Evolutionary conservation across 169 alveolate genomes (phyloP).

Genomic region (Babesia sp.): DNA sequence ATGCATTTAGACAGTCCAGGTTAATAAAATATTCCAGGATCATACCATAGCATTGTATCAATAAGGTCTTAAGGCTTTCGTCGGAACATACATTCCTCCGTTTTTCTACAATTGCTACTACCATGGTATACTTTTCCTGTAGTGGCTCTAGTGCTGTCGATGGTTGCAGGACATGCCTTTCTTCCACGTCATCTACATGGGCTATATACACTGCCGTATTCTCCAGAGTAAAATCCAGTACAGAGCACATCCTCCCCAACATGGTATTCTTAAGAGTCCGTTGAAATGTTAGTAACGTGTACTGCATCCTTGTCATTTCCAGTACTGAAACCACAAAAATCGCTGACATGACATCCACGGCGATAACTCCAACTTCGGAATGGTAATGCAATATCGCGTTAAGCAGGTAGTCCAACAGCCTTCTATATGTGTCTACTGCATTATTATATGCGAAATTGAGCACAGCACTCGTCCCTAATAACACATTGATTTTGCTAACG

Average conservation of each 20-base stretch:
- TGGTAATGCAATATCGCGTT: slow-evolving; percentile 38
- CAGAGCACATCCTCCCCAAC: slow-evolving; percentile 39
- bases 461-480: slow-evolving; percentile 35
- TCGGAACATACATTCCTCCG: slow-evolving; percentile 14
- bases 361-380: slow-evolving; percentile 28
- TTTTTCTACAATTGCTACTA: slow-evolving; percentile 10
- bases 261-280: slow-evolving; percentile 25
- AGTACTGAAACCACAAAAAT: slow-evolving; percentile 35
- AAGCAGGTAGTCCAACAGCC: slow-evolving; percentile 33
- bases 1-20: slow-evolving; percentile 14
- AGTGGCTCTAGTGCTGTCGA: slow-evolving; percentile 8
- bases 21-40: slow-evolving; percentile 31
- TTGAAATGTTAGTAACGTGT: slow-evolving; percentile 7
- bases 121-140: slow-evolving; percentile 20
- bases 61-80: slow-evolving; percentile 2
- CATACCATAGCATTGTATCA: slow-evolving; percentile 38
- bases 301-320: neutral
- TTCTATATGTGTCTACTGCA: slow-evolving; percentile 13
- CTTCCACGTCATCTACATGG: slow-evolving; percentile 8
- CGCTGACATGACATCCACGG: slow-evolving; percentile 31
- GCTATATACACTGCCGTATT: slow-evolving; percentile 3
- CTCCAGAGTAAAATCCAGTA: slow-evolving; percentile 20
- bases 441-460: slow-evolving; percentile 13
- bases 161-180: slow-evolving; percentile 4
- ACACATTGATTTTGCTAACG: neutral